Percentiles rank a stretch among this genome's conserved stretches.
Conservation (phyloP, 106 monocot genomes). For the Triglochin maritima region DNA sequence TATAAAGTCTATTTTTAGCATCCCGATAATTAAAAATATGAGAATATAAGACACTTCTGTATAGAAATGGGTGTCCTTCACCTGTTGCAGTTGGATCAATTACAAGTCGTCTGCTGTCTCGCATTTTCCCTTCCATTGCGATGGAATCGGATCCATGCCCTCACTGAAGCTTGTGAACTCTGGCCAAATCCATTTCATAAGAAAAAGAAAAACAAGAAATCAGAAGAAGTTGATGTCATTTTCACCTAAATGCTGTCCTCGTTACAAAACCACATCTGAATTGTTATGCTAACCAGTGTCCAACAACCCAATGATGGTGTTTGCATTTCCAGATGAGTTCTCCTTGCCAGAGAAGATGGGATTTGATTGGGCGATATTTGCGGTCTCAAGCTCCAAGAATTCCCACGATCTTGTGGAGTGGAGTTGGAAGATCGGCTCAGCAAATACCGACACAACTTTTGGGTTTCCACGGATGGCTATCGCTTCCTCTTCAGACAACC, state of each 20-base stretch:
- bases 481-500: constrained; percentile 38
- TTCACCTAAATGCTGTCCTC: neutral
- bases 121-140: constrained; percentile 65
- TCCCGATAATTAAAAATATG: too few relatives aligned
- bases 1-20: too few relatives aligned
- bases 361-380: constrained; percentile 6
- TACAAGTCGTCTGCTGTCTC: constrained; percentile 37
- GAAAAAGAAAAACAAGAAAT: neutral
- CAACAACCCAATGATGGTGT: constrained; percentile 63
- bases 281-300: constrained; percentile 45
- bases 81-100: constrained; percentile 63
- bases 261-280: neutral
- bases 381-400: constrained; percentile 40
- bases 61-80: constrained; percentile 6
- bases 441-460: constrained; percentile 65
- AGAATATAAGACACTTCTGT: too few relatives aligned
- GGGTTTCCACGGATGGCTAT: constrained; percentile 22
- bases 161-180: constrained; percentile 64
- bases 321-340: neutral
- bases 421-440: constrained; percentile 39
- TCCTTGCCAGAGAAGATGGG: neutral
- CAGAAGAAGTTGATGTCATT: neutral
- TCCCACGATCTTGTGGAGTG: constrained; percentile 86
- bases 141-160: constrained; percentile 37
- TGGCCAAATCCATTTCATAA: constrained; percentile 52